Evolutionary conservation across 805 yeast species (phyloP), one percentile per base, ranked within the genome.

Genomic region (Starmera caribaea): DNA sequence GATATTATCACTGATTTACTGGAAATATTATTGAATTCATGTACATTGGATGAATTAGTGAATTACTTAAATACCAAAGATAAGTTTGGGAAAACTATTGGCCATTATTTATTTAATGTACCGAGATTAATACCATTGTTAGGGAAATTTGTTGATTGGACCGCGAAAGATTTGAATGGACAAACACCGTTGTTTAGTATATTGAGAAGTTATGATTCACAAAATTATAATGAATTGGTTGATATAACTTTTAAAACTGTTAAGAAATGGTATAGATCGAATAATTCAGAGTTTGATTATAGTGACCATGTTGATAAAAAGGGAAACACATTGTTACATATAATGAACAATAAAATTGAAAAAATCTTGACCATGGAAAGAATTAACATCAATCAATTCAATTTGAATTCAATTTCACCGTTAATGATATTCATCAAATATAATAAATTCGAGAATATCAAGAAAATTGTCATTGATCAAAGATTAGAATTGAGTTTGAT

Each of bases 121-220:
- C 61, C 70, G 16, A 61, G 66, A 3, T 57, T 83, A 1, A 69
- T 86, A 12, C 53, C 62, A 1, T 53, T 50, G 13, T 55, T 87
- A 10, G 94, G 95, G 0, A 54, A 54, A 2, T 69, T 64, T 34
- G 62, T 88, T 5, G 68, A 84, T 49, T 90, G 97, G 97, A 67
- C 64, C 7, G 54, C 59, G 12, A 71, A 70, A 38, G 97, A 89
- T 53, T 45, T 50, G 11, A 75, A 72, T 43, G 75, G 79, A 0
- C 85, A 83, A 48, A 85, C 97, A 0, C 94, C 97, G 0, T 61
- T 90, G 9, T 76, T 82, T 57, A 71, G 86, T 2, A 59, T 85
- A 3, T 77, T 86, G 46, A 62, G 96, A 40, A 76, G 88, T 46
- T 89, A 89, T 58, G 96, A 88, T 55, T 88, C 83, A 46, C 62